Base-by-base conservation (phyloP, 2,329 filamentous ascomycete genomes). In the Metarhizium anisopliae region DNA sequence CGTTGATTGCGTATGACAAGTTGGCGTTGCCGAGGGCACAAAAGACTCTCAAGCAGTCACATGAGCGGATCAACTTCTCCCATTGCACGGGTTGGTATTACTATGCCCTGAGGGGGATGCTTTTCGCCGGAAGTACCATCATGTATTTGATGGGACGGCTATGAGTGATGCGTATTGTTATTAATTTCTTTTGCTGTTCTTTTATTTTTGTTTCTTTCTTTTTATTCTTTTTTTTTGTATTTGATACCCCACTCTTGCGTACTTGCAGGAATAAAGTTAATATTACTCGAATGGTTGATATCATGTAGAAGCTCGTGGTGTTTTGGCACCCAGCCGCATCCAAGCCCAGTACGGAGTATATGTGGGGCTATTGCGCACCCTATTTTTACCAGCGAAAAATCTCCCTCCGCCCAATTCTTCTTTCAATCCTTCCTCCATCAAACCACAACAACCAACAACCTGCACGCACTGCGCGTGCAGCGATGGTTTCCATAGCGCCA, bases 1-100 rank as follows among this genome's bases (percentile, higher is more conserved):
- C 69, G 2, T 54, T 71, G 10, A 43, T 36, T 42, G 63, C 60
- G 25, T 74, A 70, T 59, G 71, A 74, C 56, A 61, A 58, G 3
- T 49, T 63, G 25, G 67, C 67, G 40, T 53, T 72, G 10, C 65
- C 69, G 35, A 65, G 71, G n/a, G 65, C 67, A 2, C 25, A 55
- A 2, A 61, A 59, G 52, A 60, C 59, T 14, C 53, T 65, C 13
- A 63, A 61, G 51, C 50, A 47, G 8, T 61, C 63, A 43, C 61
- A 62, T 52, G 45, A 56, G 20, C 35, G 60, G 6, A 35, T 35
- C 4, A 59, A 38, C 49, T n/a, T 14, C 50, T 6, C 56, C 3
- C 62, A 64, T 42, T 25, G 35, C 20, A 58, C 54, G 4, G 59
- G 57, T 10, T 13, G 25, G 38, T 30, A 51, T 14, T 55, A 47